These are phyloP conservation scores for Spergularia azorica DNA, from an alignment of 179 eudicot species.

Conservation along the genomic window DNA sequence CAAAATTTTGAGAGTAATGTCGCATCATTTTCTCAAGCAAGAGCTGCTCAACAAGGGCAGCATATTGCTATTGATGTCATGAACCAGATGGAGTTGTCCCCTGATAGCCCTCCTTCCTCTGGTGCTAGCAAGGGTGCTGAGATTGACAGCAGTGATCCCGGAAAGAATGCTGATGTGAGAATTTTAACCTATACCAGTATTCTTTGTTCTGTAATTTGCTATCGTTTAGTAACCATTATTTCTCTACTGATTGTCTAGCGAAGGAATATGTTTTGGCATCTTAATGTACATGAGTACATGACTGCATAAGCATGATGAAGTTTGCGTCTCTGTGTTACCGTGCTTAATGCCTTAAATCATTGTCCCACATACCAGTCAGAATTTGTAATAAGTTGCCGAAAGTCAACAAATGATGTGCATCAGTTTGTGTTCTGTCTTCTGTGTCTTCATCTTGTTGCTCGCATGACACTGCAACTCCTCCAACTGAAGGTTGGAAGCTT, in stretches of 20 bases:
- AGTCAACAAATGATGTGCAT: not conserved
- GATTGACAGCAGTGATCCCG: constrained; percentile 37
- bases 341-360: too few relatives aligned
- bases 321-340: not conserved
- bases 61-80: constrained; percentile 34
- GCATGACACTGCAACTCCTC: not conserved
- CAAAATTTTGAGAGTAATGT: constrained; percentile 5
- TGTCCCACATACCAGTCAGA: too few relatives aligned
- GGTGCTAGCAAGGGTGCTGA: constrained; percentile 36
- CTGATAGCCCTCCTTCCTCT: constrained; percentile 52
- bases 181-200: not conserved
- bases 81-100: constrained; percentile 46
- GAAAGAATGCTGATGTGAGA: constrained; percentile 47
- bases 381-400: too few relatives aligned
- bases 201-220: not conserved
- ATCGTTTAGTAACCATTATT: not conserved
- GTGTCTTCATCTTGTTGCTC: not conserved
- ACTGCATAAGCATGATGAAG: not conserved
- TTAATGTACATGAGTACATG: not conserved
- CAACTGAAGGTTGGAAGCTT: not conserved
- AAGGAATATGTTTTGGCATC: not conserved
- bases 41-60: constrained; percentile 24
- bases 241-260: not conserved
- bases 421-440: not conserved
- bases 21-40: constrained; percentile 11